phyloP scores from a whole-genome alignment of 768 basidiomycete species.

The Leucogyrophana mollusca region DNA sequence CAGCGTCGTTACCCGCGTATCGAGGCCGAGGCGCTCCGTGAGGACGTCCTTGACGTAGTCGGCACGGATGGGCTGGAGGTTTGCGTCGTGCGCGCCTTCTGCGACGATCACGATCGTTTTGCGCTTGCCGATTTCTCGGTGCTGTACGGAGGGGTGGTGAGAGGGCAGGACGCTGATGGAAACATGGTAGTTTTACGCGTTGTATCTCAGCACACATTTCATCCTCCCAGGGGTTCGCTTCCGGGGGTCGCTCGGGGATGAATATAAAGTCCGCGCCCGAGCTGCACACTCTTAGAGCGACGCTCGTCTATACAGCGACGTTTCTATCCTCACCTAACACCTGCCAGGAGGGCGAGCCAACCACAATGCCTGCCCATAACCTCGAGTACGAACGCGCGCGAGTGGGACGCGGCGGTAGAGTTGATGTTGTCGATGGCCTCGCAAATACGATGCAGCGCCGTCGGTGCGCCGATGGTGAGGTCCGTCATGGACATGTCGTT shows the following conservation, averaged over 20 bases:
- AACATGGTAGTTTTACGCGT: conserved; percentile 47
- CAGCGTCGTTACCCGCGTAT: conserved; percentile 94
- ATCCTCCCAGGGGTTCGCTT: conserved; percentile 80
- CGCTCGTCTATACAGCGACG: not conserved
- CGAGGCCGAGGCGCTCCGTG: conserved; percentile 81
- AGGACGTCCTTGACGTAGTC: conserved; percentile 91
- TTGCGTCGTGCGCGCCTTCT: conserved; percentile 88
- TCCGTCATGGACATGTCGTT: conserved; percentile 99
- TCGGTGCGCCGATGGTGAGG: conserved; percentile 94
- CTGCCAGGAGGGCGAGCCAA: conserved; percentile 95
- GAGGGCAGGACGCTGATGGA: not conserved
- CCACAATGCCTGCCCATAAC: conserved; percentile 99
- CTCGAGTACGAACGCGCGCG: conserved; percentile 95
- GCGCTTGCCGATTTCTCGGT: conserved; percentile 88
- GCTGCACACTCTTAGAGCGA: conserved; percentile 35
- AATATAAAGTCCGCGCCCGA: conserved; percentile 96
- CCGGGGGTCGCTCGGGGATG: conserved; percentile 92
- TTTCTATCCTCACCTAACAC: conserved; percentile 65
- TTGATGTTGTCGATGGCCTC: conserved; percentile 98
- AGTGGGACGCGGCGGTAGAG: conserved; percentile 94
- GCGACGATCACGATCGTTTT: conserved; percentile 99
- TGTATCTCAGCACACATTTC: conserved; percentile 86
- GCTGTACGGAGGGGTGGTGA: conserved; percentile 44
- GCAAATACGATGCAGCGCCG: conserved; percentile 94
- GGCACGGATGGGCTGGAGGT: conserved; percentile 89